phyloP scores from a whole-genome alignment of 139 green algal species.

The Pleodorina starrii region DNA sequence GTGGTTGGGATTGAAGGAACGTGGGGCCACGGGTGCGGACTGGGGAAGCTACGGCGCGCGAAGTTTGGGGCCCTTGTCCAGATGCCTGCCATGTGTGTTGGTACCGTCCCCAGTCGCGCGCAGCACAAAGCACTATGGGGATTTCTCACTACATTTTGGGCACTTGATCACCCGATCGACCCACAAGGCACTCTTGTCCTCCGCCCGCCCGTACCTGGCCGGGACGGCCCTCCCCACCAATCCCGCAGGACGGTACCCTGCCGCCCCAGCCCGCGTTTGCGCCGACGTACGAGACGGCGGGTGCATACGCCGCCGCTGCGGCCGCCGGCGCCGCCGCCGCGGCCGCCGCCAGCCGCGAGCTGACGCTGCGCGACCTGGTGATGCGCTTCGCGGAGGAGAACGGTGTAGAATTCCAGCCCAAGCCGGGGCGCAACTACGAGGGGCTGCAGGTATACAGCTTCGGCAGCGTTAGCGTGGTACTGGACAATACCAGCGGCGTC shows the following conservation, averaged over 20 bases:
- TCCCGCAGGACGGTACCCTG: slow-evolving; percentile 28
- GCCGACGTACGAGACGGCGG: not conserved
- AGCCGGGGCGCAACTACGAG: slow-evolving; percentile 84
- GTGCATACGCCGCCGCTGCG: not conserved
- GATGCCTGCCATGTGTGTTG: too few relatives aligned
- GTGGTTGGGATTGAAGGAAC: too few relatives aligned
- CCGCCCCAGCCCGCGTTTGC: slow-evolving; percentile 25
- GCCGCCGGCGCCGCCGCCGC: not conserved
- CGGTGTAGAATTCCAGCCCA: slow-evolving; percentile 92
- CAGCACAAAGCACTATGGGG: too few relatives aligned
- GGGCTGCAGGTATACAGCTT: slow-evolving; percentile 94
- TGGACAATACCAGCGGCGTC: slow-evolving; percentile 81
- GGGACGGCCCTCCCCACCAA: too few relatives aligned
- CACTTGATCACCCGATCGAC: too few relatives aligned
- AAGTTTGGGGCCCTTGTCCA: too few relatives aligned
- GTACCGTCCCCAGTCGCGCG: too few relatives aligned
- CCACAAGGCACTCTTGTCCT: too few relatives aligned
- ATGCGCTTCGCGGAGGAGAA: slow-evolving; percentile 87
- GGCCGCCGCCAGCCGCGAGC: slow-evolving; percentile 42
- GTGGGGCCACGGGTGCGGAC: too few relatives aligned
- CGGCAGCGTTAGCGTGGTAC: slow-evolving; percentile 85
- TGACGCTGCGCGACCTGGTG: slow-evolving; percentile 85
- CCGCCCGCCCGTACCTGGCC: too few relatives aligned
- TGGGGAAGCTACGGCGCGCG: too few relatives aligned
- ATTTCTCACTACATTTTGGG: too few relatives aligned